Base-by-base conservation (phyloP, 495 filamentous ascomycete genomes). In the Neurospora sp. region DNA sequence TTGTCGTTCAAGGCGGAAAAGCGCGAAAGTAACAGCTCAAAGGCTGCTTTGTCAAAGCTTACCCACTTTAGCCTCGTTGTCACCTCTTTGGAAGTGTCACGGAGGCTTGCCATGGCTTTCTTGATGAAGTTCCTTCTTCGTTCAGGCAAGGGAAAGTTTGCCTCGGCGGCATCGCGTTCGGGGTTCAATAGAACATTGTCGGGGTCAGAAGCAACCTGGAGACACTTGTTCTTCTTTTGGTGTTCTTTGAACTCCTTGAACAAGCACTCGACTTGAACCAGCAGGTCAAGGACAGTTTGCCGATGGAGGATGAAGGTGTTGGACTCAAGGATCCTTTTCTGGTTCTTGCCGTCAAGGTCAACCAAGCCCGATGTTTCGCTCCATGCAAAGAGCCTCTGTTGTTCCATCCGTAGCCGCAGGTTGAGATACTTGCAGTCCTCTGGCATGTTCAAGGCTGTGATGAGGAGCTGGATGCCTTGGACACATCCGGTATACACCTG, bases 301-400 rank as follows among this genome's bases (percentile, higher is more conserved):
- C 83, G 82, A 69, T 84, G 83, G 24, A 85, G 78, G 17, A 82
- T 73, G 71, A 84, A 85, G 5, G 80, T 81, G 75, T 85, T 84
- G 71, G 83, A 82, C 70, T 81, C 79, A 66, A 81, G 78, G 17
- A 85, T 74, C 66, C 82, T 80, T 24, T 78, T 45, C 37, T 75
- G 72, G 43, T 82, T 72, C 24, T 79, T 78, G 39, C 70, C 72
- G 69, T 85, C 78, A 2, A 82, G 71, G 38, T 83, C 83, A 13
- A 85, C 74, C 38, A 84, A 75, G 10, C 83, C 83, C 36, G 82
- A 84, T 7, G 83, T 83, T 73, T 85, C 83, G 75, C 83, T 83
- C 83, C 83, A 85, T 28, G 83, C 83, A 74, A 84, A 84, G 36
- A 85, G 76, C 7, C 83, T 77, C 76, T 85, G 83, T 72, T 85